Percentiles rank a stretch among this genome's conserved stretches.
Evolutionary conservation across 352 stramenopile genomes (phyloP).

Genomic region (Phytophthora megakarya): DNA sequence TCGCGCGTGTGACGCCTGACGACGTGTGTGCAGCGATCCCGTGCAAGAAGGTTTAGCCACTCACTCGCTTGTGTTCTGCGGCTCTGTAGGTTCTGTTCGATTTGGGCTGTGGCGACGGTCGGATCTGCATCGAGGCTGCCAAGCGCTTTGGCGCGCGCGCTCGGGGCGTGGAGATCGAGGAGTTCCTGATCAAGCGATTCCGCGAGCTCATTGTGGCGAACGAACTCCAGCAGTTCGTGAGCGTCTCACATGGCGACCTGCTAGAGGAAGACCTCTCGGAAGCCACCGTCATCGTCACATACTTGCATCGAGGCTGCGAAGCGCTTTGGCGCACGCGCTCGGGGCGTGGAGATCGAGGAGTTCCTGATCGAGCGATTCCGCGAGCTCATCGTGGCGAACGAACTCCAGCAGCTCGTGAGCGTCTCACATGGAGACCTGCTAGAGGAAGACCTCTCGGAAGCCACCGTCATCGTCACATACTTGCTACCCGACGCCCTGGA

Average conservation of each 20-base stretch:
- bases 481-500: constrained; percentile 57
- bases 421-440: constrained; percentile 55
- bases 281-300: constrained; percentile 64
- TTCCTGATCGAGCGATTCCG: constrained; percentile 58
- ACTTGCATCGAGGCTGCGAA: constrained; percentile 58
- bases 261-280: constrained; percentile 53
- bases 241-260: constrained; percentile 53
- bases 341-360: constrained; percentile 61
- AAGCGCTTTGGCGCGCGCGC: constrained; percentile 46
- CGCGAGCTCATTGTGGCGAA: constrained; percentile 39
- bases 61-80: constrained; percentile 1
- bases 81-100: constrained; percentile 48
- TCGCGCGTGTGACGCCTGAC: constrained; percentile 43
- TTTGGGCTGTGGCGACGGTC: constrained; percentile 61
- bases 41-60: not conserved
- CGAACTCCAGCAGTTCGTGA: constrained; percentile 47
- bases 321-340: constrained; percentile 41
- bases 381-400: constrained; percentile 37
- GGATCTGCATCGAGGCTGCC: constrained; percentile 63
- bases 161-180: constrained; percentile 62
- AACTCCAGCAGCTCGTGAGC: constrained; percentile 48
- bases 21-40: constrained; percentile 36
- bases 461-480: constrained; percentile 65
- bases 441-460: constrained; percentile 51
- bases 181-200: constrained; percentile 57